phyloP scores from a whole-genome alignment of 495 filamentous ascomycete species.

The Penicillium lagena region DNA sequence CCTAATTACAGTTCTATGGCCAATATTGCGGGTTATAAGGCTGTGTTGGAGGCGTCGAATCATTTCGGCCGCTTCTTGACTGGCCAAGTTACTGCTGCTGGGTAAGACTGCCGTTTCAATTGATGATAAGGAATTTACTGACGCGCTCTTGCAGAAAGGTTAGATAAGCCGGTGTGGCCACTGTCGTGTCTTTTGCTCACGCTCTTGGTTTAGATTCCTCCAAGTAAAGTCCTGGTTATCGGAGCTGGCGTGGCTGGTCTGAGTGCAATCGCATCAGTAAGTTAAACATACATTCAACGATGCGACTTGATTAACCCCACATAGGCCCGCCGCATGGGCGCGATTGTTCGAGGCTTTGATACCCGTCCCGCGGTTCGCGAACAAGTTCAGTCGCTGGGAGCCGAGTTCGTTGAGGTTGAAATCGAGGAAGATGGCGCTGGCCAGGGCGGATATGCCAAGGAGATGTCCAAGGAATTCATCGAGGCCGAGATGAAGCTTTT shows the following conservation, averaged over 20 bases:
- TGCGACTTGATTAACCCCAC: too few species aligned
- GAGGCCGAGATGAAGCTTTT: constrained; percentile 85
- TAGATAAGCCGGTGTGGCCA: too few species aligned
- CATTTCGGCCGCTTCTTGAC: constrained; percentile 77
- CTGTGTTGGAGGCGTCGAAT: constrained; percentile 75
- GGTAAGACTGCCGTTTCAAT: constrained; percentile 17
- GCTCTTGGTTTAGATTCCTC: constrained; percentile 52
- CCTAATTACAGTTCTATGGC: constrained; percentile 58
- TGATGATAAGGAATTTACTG: too few species aligned
- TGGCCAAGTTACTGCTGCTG: constrained; percentile 77
- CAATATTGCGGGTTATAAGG: constrained; percentile 84
- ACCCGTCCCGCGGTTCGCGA: constrained; percentile 72
- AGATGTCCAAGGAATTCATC: constrained; percentile 85
- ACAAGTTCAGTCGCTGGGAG: constrained; percentile 77
- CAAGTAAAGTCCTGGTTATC: constrained; percentile 76
- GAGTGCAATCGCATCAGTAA: constrained; percentile 65
- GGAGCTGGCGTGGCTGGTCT: constrained; percentile 77
- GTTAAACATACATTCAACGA: too few species aligned
- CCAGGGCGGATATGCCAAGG: constrained; percentile 75
- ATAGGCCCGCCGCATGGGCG: constrained; percentile 64
- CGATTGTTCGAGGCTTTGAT: constrained; percentile 78
- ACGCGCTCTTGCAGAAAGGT: too few species aligned
- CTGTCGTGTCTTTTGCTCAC: too few species aligned
- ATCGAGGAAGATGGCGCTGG: constrained; percentile 79
- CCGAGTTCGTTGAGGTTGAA: constrained; percentile 79